Base-by-base conservation (phyloP, 2,329 filamentous ascomycete species). In the Talaromyces verruculosus region DNA sequence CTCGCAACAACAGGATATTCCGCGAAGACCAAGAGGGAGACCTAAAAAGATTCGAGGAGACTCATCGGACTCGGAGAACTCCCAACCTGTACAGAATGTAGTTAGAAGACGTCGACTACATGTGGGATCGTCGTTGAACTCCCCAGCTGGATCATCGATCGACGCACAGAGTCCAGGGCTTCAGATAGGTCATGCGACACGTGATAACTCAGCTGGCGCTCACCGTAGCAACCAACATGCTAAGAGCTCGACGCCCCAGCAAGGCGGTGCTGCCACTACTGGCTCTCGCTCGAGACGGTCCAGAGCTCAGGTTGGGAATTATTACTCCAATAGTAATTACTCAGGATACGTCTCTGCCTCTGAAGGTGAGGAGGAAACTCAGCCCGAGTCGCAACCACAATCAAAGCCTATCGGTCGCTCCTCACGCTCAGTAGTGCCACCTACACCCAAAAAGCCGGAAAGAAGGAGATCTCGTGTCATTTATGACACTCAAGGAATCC, bases 231-330 rank as follows among this genome's bases (percentile, higher is more conserved):
- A 53, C 15, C 49, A n/a, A n/a, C 15, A 53, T 22, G 28, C n/a
- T 19, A 22, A 55, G 28, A 55, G 30, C 51, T 35, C 51, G n/a
- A 55, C 51, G 19, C 8, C 19, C 25, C 45, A 49, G 45, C 43
- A 51, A 39, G 30, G 6, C 1, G n/a, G 8, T 43, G 39, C 22
- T 41, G 33, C n/a, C 35, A 41, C 4, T 22, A 10, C 49, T 41
- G 28, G 43, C 19, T 25, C 53, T 51, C 73, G 77, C 3, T 74
- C 76, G 35, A 58, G 65, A 63, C 73, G 77, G 19, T 65, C 69
- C 41, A 72, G 68, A 64, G 71, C 61, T 5, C 71, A 69, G 3
- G 75, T 76, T 2, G 53, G 17, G 1, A 78, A 78, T 22, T 79
- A 79, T 59, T 78, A 74, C 58, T 65, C 71, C 15, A 71, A 65